Conservation (phyloP, 75 land plant genomes). For the Picea glauca region DNA sequence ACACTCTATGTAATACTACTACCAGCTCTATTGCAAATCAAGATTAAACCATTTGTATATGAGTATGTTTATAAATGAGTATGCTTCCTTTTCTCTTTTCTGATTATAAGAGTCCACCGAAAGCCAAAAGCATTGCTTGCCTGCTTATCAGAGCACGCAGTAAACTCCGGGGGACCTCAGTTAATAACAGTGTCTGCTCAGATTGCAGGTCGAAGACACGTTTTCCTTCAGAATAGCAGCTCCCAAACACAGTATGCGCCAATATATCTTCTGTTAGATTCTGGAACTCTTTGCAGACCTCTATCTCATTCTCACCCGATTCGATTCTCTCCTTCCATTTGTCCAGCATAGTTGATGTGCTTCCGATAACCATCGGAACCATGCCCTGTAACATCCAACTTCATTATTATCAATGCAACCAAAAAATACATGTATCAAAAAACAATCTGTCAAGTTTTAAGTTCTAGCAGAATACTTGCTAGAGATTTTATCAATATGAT, state of each 20-base stretch:
- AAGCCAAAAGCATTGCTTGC: slow-evolving; percentile 5
- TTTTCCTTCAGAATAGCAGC: slow-evolving; percentile 36
- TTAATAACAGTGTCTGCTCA: slow-evolving; percentile 11
- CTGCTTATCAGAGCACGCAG: neutral
- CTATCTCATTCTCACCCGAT: slow-evolving; percentile 31
- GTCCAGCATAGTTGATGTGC: slow-evolving; percentile 15
- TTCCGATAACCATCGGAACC: slow-evolving; percentile 2
- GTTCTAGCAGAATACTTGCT: no score
- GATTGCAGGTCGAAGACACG: slow-evolving; percentile 22
- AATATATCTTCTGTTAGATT: slow-evolving; percentile 32
- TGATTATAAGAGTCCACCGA: neutral
- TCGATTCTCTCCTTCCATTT: slow-evolving; percentile 33
- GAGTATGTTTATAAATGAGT: no score
- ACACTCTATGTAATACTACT: no score
- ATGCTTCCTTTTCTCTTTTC: no score
- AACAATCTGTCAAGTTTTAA: no score
- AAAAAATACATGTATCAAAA: no score
- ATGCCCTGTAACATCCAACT: neutral
- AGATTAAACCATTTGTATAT: no score
- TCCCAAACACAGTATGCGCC: slow-evolving; percentile 37
- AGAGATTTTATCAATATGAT: no score
- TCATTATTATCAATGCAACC: no score
- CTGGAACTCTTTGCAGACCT: slow-evolving; percentile 31
- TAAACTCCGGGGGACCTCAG: neutral
- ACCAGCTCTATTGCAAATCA: no score